Evolutionary conservation across 2,329 filamentous ascomycete species (phyloP), one percentile per base, ranked within the genome.

Genomic region (Alternaria longipes): DNA sequence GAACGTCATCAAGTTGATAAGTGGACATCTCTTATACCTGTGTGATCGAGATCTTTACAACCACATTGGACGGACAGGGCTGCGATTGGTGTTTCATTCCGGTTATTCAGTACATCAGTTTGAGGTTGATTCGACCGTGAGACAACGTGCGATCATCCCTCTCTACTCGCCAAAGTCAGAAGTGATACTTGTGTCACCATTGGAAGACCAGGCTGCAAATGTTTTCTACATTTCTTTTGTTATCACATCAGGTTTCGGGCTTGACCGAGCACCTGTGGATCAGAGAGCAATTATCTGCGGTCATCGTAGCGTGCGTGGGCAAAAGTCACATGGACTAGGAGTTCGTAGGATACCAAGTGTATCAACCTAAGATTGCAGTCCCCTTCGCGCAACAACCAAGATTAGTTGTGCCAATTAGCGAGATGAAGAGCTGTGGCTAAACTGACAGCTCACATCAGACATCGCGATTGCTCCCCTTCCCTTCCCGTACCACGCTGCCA

Each of bases 391-490:
- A 28, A 64, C 46, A 55, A 60, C 62, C 59, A 64, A 62, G 52
- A 45, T 55, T 55, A 61, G 42, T 59, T 49, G 61, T 44, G 41
- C 46, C 42, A 50, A 49, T 63, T 60, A 63, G 59, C 54, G 59
- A 64, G 63, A 69, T 61, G 61, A 65, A 42, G 20, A 45, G 11
- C 24, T 40, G 46, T 59, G 56, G 52, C 36, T 58, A 59, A 57
- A 64, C 41, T 52, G 56, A 50, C 42, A 62, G 40, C 49, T 62
- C 47, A 58, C 56, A 59, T 62, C 51, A 56, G 56, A 59, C 16
- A 20, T 32, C 20, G 34, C 55, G 47, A 52, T 54, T 47, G 47
- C 56, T 40, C 53, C 55, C 5, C 11, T 14, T 44, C 26, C 44
- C 11, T n/a, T 44, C 18, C 44, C 38, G 45, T 54, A 52, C 34